Evolutionary conservation across 2,329 filamentous ascomycete species (phyloP).

Genomic region (Fusarium torulosum): DNA sequence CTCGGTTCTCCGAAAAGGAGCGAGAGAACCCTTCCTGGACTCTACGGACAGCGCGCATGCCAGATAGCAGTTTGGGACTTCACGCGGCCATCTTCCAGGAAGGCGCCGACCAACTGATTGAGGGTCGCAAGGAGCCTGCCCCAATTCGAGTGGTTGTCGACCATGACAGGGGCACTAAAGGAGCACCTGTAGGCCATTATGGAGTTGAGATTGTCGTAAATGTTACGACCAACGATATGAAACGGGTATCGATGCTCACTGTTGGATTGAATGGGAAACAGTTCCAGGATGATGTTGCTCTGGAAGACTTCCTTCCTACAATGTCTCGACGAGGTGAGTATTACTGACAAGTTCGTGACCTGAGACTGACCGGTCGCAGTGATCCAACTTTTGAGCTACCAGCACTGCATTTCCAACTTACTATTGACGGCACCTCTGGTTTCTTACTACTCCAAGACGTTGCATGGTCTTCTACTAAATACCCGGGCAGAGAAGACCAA

Average conservation of each 20-base stretch:
- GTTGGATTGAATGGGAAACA: slow-evolving; percentile 76
- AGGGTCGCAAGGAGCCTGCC: slow-evolving; percentile 75
- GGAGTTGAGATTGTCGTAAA: slow-evolving; percentile 79
- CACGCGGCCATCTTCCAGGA: slow-evolving; percentile 81
- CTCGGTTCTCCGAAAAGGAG: slow-evolving; percentile 84
- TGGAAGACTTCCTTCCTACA: slow-evolving; percentile 79
- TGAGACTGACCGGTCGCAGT: slow-evolving; percentile 64
- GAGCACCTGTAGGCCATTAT: slow-evolving; percentile 74
- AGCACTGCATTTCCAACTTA: slow-evolving; percentile 76
- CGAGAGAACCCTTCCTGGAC: slow-evolving; percentile 86
- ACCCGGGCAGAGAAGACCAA: slow-evolving; percentile 73
- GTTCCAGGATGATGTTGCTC: slow-evolving; percentile 79
- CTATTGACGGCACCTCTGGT: slow-evolving; percentile 76
- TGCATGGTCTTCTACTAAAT: slow-evolving; percentile 76
- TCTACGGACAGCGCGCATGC: slow-evolving; percentile 75
- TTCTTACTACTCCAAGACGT: slow-evolving; percentile 80
- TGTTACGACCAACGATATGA: slow-evolving; percentile 67
- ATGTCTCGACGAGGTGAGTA: slow-evolving; percentile 78
- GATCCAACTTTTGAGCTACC: slow-evolving; percentile 76
- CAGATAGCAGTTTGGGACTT: slow-evolving; percentile 69
- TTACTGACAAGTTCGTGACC: neutral
- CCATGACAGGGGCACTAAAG: slow-evolving; percentile 73
- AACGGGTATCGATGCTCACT: slow-evolving; percentile 63
- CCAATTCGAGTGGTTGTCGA: slow-evolving; percentile 80
- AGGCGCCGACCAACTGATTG: slow-evolving; percentile 69